Evolutionary conservation across 352 stramenopile species (phyloP), one percentile per base, ranked within the genome.

Genomic region (Plasmopara muralis): DNA sequence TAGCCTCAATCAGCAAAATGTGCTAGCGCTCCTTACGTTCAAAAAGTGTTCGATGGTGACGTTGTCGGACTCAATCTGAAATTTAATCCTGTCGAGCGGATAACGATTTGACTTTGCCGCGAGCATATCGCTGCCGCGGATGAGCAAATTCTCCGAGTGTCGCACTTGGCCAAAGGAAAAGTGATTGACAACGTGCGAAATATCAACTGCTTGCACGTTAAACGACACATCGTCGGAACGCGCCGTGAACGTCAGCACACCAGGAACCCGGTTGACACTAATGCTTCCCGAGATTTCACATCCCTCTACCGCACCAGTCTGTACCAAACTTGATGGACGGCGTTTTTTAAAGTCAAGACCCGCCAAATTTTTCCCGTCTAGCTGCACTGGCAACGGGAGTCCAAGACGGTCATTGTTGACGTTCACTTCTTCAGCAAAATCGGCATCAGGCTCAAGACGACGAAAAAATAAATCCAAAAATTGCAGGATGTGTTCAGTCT

Each of bases 81-180:
- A 93, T 15, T 43, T 49, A 43, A 77, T 77, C 42, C 45, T 60
- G 50, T 90, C 82, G 34, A 93, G 54, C 18, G 79, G 77, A 43
- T 72, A 89, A 8, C 74, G 72, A 46, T 89, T 77, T 8, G 74
- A 85, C 15, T 74, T 62, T 14, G 46, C 54, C 18, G 63, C 63
- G 16, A 89, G 52, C 9, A 80, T 29, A 2, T 69, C 51, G 34
- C 55, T 65, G 39, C 54, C 66, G 35, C 74, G 69, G 46, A 66
- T 48, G 5, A 91, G 60, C 45, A 87, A 49, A 15, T 84, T 77
- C 55, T 92, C 78, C 2, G 60, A 67, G 28, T 65, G 67, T 35
- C 75, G 76, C 16, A 89, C 75, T 53, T 93, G 78, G n/a, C 83
- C 83, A 50, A 93, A 93, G 7, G 80, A 93, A 29, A 93, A 90